Base-by-base conservation (phyloP, 257 asterid genomes). In the Craterostigma plantagineum region DNA sequence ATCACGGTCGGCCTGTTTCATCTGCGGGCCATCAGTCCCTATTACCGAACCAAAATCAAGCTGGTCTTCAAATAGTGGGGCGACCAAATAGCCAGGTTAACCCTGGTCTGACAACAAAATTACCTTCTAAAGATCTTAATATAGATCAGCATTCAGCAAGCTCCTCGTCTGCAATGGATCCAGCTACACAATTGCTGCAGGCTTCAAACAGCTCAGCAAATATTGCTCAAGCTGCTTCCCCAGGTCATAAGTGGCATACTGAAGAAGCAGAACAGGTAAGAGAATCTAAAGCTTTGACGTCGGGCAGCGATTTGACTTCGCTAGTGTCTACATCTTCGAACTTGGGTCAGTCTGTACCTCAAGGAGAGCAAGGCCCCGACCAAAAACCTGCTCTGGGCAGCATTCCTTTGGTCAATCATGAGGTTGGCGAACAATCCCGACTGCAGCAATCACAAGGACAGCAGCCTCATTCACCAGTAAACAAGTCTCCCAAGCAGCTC, bases 311-410 rank as follows among this genome's bases (percentile, higher is more conserved):
- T 59, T 47, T 49, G 55, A 58, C 64, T 63, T 46, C 90, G 27
- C n/a, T 54, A 46, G 78, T 64, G 33, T 43, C 73, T 35, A 51
- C 57, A 14, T 65, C 69, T 11, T 52, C 72, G 37, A 69, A 62
- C 51, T 45, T 70, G 39, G 57, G 54, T 43, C 86, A 67, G 42
- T 51, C n/a, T n/a, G n/a, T n/a, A n/a, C n/a, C n/a, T n/a, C 73
- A 67, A 55, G 66, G 41, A 45, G 56, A 69, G 44, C 78, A 54
- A 55, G 78, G 77, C 51, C 51, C 54, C 52, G 71, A 63, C 56
- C 75, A 60, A 56, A 71, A 77, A 62, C 71, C 77, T 44, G 51
- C 78, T 16, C 56, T 69, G 35, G 56, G 62, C 63, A 42, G 69
- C 48, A 58, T 69, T 36, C 49, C 66, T 49, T 43, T 43, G 40